These are phyloP conservation scores for Talaromyces nanjingensis DNA, from an alignment of 495 filamentous ascomycete species.

Conservation along the genomic window DNA sequence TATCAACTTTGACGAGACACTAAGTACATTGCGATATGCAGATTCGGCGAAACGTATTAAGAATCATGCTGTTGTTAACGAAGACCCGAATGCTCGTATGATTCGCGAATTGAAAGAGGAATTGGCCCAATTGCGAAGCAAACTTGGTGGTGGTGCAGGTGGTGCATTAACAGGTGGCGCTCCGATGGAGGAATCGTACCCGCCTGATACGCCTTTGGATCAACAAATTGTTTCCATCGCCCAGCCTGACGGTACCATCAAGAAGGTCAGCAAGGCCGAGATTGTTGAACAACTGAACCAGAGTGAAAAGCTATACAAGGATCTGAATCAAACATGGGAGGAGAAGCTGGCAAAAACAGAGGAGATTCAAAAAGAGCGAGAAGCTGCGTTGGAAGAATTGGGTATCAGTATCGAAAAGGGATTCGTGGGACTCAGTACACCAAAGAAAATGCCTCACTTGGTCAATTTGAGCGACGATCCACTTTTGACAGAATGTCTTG, in stretches of 20 bases:
- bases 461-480: slow-evolving; percentile 98
- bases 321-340: slow-evolving; percentile 99
- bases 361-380: slow-evolving; percentile 93
- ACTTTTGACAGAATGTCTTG: slow-evolving; percentile 88
- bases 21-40: slow-evolving; percentile 92
- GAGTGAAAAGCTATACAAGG: slow-evolving; percentile 90
- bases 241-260: slow-evolving; percentile 74
- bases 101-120: slow-evolving; percentile 98
- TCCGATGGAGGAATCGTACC: slow-evolving; percentile 70
- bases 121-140: slow-evolving; percentile 75
- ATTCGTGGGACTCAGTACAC: slow-evolving; percentile 89
- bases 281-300: slow-evolving; percentile 95
- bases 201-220: slow-evolving; percentile 84
- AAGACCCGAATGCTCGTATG: slow-evolving; percentile 98
- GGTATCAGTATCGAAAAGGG: slow-evolving; percentile 99
- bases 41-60: slow-evolving; percentile 99
- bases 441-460: slow-evolving; percentile 98
- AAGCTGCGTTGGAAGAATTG: slow-evolving; percentile 89
- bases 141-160: slow-evolving; percentile 64
- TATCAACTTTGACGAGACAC: slow-evolving; percentile 98
- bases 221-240: slow-evolving; percentile 95
- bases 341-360: slow-evolving; percentile 93
- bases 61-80: slow-evolving; percentile 99
- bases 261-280: slow-evolving; percentile 96
- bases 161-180: slow-evolving; percentile 34